Evolutionary conservation across 495 filamentous ascomycete species (phyloP), one percentile per base, ranked within the genome.

Genomic region (Penicillium daleae): DNA sequence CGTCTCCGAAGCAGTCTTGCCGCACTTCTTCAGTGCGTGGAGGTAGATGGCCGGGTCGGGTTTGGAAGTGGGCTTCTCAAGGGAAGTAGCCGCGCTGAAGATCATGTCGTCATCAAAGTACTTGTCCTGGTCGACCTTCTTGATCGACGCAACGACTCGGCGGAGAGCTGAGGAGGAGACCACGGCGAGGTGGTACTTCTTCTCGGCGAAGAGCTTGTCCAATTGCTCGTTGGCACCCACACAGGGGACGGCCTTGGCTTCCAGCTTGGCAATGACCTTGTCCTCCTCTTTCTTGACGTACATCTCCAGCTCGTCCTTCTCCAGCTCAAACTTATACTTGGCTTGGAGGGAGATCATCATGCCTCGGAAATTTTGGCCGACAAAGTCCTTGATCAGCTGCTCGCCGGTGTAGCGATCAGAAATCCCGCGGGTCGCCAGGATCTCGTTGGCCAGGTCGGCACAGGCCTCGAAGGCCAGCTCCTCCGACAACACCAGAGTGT

Each of bases 311-410:
- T 96, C 90, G 3, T 84, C 87, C 24, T 80, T 71, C 4, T 74
- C 66, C 77, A 97, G 81, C 37, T 82, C 77, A 76, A 96, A 93
- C 66, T 81, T 77, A 82, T 88, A 90, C 76, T 92, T 93, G 73
- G 85, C 79, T 77, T 91, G 87, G 57, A 97, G 85, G 61, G 85
- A 86, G 46, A 81, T 62, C 76, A 91, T 83, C 92, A 97, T 96
- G 73, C 92, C 91, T 66, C 93, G 92, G 85, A 97, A 97, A 83
- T 97, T 97, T 74, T 94, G 90, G 68, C 93, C 93, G 74, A 97
- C 93, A 71, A 97, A 97, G 78, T 96, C 92, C 63, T 82, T 76
- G 77, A 97, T 88, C 44, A 97, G 89, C 71, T 86, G 75, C 12
- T 86, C 83, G 65, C 88, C 90, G 29, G 92, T 94, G 82, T 96